Percentiles rank a stretch among this genome's conserved stretches.
Evolutionary conservation across 2,329 filamentous ascomycete species (phyloP).

Genomic region (Botryotinia calthae): DNA sequence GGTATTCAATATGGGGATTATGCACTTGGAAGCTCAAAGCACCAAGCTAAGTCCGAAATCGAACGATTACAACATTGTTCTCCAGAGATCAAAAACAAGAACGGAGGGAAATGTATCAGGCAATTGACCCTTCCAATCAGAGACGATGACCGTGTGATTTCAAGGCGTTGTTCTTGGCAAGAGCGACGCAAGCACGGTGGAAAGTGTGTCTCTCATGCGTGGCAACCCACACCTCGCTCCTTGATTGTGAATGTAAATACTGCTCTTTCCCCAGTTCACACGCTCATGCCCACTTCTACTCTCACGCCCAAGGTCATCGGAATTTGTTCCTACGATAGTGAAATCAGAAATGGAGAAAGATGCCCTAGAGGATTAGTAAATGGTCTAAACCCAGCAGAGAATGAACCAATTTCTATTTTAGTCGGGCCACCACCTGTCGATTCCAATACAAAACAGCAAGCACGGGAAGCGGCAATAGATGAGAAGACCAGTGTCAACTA

Average conservation of each 20-base stretch:
- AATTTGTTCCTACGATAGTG: background rate
- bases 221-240: background rate
- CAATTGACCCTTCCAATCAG: background rate
- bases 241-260: background rate
- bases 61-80: background rate
- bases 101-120: background rate
- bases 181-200: background rate
- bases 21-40: background rate
- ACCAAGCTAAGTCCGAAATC: background rate
- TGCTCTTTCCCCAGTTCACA: background rate
- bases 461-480: background rate
- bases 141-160: background rate
- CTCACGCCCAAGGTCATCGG: background rate
- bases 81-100: background rate
- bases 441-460: background rate
- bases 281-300: background rate
- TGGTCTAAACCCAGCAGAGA: background rate
- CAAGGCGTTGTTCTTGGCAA: background rate
- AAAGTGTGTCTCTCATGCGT: background rate
- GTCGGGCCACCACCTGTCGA: background rate
- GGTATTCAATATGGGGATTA: background rate
- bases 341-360: background rate
- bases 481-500: background rate
- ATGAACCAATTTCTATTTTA: slow-evolving; percentile 4
- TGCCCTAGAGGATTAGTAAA: background rate